phyloP scores from a whole-genome alignment of 768 basidiomycete genomes.

The Calocera cornea region DNA sequence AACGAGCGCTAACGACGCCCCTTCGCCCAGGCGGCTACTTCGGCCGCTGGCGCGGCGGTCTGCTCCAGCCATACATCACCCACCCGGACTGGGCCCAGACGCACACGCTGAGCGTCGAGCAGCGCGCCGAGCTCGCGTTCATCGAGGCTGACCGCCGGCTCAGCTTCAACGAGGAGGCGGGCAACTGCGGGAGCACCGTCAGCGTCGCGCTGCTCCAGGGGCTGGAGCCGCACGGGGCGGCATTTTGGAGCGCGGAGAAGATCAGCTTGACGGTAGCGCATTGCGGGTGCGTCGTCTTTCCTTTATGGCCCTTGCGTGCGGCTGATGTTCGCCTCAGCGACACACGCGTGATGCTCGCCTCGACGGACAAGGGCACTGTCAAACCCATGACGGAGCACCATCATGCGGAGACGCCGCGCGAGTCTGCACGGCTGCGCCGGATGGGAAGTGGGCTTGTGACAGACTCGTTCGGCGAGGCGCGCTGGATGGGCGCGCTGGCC shows the following conservation, averaged over 20 bases:
- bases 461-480: constrained; percentile 86
- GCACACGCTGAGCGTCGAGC: background rate
- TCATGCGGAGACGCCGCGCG: constrained; percentile 82
- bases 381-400: constrained; percentile 85
- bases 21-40: constrained; percentile 52
- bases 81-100: background rate
- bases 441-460: constrained; percentile 82
- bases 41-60: constrained; percentile 73
- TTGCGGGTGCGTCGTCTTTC: constrained; percentile 49
- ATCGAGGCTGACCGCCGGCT: background rate
- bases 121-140: background rate
- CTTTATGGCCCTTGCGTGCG: background rate
- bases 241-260: constrained; percentile 68
- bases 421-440: constrained; percentile 68
- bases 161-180: constrained; percentile 33
- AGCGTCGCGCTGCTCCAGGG: constrained; percentile 87
- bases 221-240: constrained; percentile 60
- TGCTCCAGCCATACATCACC: constrained; percentile 26
- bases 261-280: constrained; percentile 82
- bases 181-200: constrained; percentile 76
- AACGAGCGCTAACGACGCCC: background rate
- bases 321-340: constrained; percentile 38
- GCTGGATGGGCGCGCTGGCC: constrained; percentile 90
- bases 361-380: constrained; percentile 57
- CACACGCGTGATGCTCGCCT: constrained; percentile 74